phyloP scores from a whole-genome alignment of 495 filamentous ascomycete genomes.

The Darksidea phi region DNA sequence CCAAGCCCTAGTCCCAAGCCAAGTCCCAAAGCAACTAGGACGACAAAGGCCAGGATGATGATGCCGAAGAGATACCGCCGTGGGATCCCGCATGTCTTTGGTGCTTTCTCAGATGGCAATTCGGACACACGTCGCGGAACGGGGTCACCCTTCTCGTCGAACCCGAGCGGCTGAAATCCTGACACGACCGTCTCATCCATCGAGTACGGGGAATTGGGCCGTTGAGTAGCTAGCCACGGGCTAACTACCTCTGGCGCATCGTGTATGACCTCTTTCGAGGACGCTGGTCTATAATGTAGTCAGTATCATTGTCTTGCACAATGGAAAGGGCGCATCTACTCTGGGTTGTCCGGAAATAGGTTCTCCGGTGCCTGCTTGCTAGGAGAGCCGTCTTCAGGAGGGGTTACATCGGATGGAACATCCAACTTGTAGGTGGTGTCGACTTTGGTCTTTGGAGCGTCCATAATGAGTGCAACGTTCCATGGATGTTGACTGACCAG shows the following conservation, averaged over 20 bases:
- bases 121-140: not conserved
- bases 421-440: conserved; percentile 8
- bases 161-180: conserved; percentile 3
- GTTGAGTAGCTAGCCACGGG: not conserved
- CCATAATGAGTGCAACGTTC: conserved; percentile 6
- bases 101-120: conserved; percentile 1
- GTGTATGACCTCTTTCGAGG: conserved; percentile 14
- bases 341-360: not conserved
- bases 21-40: conserved; percentile 9
- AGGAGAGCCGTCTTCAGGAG: not conserved
- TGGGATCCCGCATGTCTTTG: not conserved
- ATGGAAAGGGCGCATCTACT: not conserved
- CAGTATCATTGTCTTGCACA: not conserved
- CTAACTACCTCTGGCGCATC: conserved; percentile 19
- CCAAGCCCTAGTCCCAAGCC: conserved; percentile 17
- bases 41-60: conserved; percentile 3
- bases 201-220: conserved; percentile 6
- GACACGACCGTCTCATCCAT: conserved; percentile 14
- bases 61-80: conserved; percentile 5
- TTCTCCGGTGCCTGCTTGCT: conserved; percentile 7
- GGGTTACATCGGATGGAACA: not conserved
- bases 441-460: not conserved
- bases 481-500: conserved; percentile 1
- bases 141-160: conserved; percentile 7
- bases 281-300: not conserved